Percentiles rank a stretch among this genome's conserved stretches.
phyloP scores from a whole-genome alignment of 345 rosid genomes.

The Salix purpurea region DNA sequence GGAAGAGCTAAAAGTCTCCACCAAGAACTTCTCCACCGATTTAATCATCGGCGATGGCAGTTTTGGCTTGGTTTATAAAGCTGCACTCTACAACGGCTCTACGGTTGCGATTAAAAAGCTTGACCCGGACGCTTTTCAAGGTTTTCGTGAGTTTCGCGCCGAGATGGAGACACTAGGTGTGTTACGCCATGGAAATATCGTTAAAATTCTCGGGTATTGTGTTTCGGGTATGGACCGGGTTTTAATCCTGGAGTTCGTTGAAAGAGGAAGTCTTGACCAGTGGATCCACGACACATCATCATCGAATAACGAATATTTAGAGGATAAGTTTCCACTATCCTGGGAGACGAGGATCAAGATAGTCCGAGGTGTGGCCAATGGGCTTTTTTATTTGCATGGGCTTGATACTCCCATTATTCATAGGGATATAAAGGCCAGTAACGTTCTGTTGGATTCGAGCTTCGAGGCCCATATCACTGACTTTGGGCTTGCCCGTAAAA shows the following conservation, averaged over 20 bases:
- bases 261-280: slow-evolving; percentile 68
- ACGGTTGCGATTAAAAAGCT: slow-evolving; percentile 82
- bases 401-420: slow-evolving; percentile 67
- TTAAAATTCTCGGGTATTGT: slow-evolving; percentile 74
- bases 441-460: slow-evolving; percentile 52
- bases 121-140: slow-evolving; percentile 75
- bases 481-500: slow-evolving; percentile 68
- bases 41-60: slow-evolving; percentile 86
- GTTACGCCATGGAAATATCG: slow-evolving; percentile 64
- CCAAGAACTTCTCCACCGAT: slow-evolving; percentile 62
- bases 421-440: slow-evolving; percentile 83
- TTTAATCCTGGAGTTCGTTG: slow-evolving; percentile 66
- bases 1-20: slow-evolving; percentile 55
- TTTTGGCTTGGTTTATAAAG: slow-evolving; percentile 77
- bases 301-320: background rate
- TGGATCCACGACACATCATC: slow-evolving; percentile 62
- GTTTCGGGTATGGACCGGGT: slow-evolving; percentile 58
- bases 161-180: slow-evolving; percentile 81
- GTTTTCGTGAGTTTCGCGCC: slow-evolving; percentile 76
- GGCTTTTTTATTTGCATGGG: slow-evolving; percentile 66
- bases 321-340: slow-evolving; percentile 24
- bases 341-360: slow-evolving; percentile 59
- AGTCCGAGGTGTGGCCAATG: slow-evolving; percentile 55
- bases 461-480: slow-evolving; percentile 75
- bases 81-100: slow-evolving; percentile 45